Percentiles rank a stretch among this genome's conserved stretches.
These are phyloP conservation scores for Mucor piriformis DNA, from an alignment of 371 early-diverging fungal genomes.

Conservation along the genomic window DNA sequence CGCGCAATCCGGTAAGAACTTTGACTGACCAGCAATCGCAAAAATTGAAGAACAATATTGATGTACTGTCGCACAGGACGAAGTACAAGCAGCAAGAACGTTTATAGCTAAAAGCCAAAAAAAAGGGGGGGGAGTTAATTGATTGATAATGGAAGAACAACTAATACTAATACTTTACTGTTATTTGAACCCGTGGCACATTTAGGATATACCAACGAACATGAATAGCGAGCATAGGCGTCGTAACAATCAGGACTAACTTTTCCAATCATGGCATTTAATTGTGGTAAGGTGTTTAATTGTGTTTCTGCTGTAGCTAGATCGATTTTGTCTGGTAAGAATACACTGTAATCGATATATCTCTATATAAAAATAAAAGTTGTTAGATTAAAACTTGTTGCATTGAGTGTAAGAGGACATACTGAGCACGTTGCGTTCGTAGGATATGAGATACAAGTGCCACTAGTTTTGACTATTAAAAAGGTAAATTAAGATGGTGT, in stretches of 20 bases:
- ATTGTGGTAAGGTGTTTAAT: conserved; percentile 5
- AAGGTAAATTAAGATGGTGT: neutral
- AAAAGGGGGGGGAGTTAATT: too few species aligned
- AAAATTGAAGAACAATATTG: conserved; percentile 11
- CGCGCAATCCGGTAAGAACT: conserved; percentile 20
- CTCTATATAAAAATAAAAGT: conserved; percentile 12
- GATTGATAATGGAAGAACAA: neutral
- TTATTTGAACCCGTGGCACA: conserved; percentile 18
- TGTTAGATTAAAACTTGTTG: too few species aligned
- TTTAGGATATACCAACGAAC: conserved; percentile 30
- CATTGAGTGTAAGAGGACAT: too few species aligned
- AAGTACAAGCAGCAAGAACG: conserved; percentile 19
- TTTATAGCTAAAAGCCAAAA: conserved; percentile 8
- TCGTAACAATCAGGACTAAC: conserved; percentile 25
- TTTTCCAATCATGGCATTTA: neutral
- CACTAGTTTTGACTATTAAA: conserved; percentile 6
- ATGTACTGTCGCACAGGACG: conserved; percentile 13
- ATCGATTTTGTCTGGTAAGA: conserved; percentile 9
- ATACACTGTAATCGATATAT: conserved; percentile 22
- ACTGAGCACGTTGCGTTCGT: conserved; percentile 25
- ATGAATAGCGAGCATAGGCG: conserved; percentile 23
- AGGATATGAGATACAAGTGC: conserved; percentile 24
- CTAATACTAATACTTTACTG: conserved; percentile 13
- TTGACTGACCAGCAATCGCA: neutral
- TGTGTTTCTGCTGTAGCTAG: conserved; percentile 15